phyloP scores from a whole-genome alignment of 371 early-diverging fungal species.

The Mucor velutinosus region DNA sequence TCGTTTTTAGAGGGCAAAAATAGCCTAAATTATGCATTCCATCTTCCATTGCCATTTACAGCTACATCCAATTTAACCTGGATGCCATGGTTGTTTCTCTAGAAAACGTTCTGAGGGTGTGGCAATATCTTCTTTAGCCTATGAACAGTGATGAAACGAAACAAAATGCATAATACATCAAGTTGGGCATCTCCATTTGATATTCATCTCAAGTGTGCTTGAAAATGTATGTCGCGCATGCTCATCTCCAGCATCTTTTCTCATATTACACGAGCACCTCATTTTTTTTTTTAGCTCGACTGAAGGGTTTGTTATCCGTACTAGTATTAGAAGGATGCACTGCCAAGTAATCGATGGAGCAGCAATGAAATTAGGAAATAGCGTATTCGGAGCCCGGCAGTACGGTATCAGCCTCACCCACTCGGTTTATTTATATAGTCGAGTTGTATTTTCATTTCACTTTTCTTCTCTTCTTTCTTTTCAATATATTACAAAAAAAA shows the following conservation, averaged over 20 bases:
- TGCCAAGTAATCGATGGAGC: neutral
- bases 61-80: neutral
- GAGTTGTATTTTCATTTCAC: neutral
- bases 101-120: neutral
- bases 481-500: neutral
- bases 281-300: neutral
- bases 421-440: neutral
- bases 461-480: constrained; percentile 3
- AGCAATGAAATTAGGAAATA: neutral
- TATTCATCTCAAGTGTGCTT: too few species aligned
- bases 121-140: too few species aligned
- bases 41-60: neutral
- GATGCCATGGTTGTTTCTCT: too few species aligned
- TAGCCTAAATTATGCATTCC: neutral
- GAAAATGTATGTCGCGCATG: too few species aligned
- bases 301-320: neutral
- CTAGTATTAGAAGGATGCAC: neutral
- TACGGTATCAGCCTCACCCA: constrained; percentile 13
- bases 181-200: too few species aligned
- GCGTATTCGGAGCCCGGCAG: neutral
- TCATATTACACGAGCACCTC: too few species aligned
- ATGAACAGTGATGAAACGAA: too few species aligned
- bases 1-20: neutral
- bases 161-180: too few species aligned
- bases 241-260: too few species aligned